Base-by-base conservation (phyloP, 306 rosid genomes). In the Boehmeria nivea region DNA sequence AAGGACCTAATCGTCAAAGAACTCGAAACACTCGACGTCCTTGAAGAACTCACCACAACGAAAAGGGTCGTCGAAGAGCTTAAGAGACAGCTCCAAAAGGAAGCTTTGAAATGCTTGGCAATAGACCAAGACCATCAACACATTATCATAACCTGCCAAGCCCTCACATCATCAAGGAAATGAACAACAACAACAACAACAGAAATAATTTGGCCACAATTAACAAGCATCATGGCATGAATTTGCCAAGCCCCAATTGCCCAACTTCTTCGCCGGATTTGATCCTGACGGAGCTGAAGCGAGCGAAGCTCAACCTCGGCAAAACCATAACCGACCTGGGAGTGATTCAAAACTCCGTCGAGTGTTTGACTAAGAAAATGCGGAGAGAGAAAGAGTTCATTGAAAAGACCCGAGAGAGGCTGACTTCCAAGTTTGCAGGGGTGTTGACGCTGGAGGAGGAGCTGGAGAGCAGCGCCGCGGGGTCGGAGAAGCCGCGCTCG, bases 1-100 rank as follows among this genome's bases (percentile, higher is more conserved):
- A 91, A 91, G 77, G 94, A 91, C 74, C 77, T 91, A 71, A 91
- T 91, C 23, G 94, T 91, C 28, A 91, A 91, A 59, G 99, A 91
- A 66, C 80, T 91, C 0, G 96, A 91, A 78, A 87, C 99, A 13
- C 96, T 91, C 34, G 99, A 91, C 63, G 89, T 91, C 28, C 86
- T 91, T 19, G 99, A 91, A 77, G 95, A 91, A 68, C 73, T 91
- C 3, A 91, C 93, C 51, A 77, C 95, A 48, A 85, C 99, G 20
- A 91, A 91, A 61, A 67, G 78, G 59, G 78, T 87, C 39, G 83
- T 91, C 20, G 96, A 87, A 69, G 94, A 85, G 16, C 73, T 91
- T 48, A 91, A 91, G 64, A 74, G 74, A 65, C 89, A 91, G 80
- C 82, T 91, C 13, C 85, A 81, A 65, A 71, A 79, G 23, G 94